Evolutionary conservation across 768 basidiomycete genomes (phyloP), one percentile per base, ranked within the genome.

Genomic region (Panaeolus papilionaceus): DNA sequence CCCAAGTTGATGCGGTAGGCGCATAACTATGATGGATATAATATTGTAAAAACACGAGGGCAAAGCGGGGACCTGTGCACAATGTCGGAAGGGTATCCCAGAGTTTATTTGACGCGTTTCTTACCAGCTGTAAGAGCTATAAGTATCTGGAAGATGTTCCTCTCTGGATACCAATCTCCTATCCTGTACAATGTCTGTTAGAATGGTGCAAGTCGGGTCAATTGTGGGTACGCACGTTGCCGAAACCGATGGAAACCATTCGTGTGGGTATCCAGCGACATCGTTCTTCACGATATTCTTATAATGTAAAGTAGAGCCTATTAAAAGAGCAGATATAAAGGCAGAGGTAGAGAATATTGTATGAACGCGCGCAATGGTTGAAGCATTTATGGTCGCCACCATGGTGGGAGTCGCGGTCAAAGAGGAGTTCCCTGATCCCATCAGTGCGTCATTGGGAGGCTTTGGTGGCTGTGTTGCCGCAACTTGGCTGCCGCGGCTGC

Each of bases 161-260:
- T 83, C 70, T 96, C 93, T 40, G 93, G 94, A 69, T 91, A 93
- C 91, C 93, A 94, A 80, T 97, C 95, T 2, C 95, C 95, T 64
- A 96, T 92, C 6, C 93, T 95, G 49, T 39, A 39, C 7, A 49
- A 47, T 12, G 40, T 12, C 5, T 26, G 20, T 11, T 65, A 8
- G 40, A 42, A 51, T 11, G 42, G 40, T 38, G 63, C 38, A 51
- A 38, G 51, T 51, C 67, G 45, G 63, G 44, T 62, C 64, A 58
- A 40, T 10, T 58, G 54, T 37, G 20, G 39, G 38, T 7, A 82
- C 90, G 69, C 75, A 92, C 89, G 92, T 91, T 12, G 92, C 90
- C 44, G 92, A 93, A 9, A 97, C 95, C 4, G 93, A 95, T 7
- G 95, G 95, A 70, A 93, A 93, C 92, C 92, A 96, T 75, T 97